These are phyloP conservation scores for Ophiostoma australiae DNA, from an alignment of 2,329 filamentous ascomycete species.

Conservation along the genomic window DNA sequence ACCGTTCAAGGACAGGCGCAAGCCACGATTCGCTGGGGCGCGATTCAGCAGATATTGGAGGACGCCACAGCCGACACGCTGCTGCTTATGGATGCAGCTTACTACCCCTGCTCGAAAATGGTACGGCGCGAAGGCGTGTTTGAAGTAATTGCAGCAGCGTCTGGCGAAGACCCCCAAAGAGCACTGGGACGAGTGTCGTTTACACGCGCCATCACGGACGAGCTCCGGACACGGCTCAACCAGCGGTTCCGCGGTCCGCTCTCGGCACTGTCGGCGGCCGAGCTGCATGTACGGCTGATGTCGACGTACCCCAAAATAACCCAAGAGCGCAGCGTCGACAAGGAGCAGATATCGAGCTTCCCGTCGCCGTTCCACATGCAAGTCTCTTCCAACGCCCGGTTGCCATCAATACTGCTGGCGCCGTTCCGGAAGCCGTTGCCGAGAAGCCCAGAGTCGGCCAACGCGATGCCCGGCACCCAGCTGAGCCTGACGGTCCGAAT, in stretches of 20 bases:
- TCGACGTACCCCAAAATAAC: slow-evolving; percentile 50
- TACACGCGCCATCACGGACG: slow-evolving; percentile 47
- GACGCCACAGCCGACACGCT: slow-evolving; percentile 52
- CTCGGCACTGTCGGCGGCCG: slow-evolving; percentile 43
- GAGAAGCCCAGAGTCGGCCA: slow-evolving; percentile 38
- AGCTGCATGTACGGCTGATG: slow-evolving; percentile 45
- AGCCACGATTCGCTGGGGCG: slow-evolving; percentile 50
- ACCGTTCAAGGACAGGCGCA: slow-evolving; percentile 36
- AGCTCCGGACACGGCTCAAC: slow-evolving; percentile 45
- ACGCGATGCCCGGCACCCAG: slow-evolving; percentile 36
- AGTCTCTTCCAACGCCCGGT: slow-evolving; percentile 48
- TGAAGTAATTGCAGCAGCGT: slow-evolving; percentile 53
- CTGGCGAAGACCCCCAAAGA: slow-evolving; percentile 48
- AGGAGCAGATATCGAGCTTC: slow-evolving; percentile 45
- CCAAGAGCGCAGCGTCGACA: slow-evolving; percentile 46
- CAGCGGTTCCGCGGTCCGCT: slow-evolving; percentile 43
- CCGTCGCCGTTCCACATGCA: slow-evolving; percentile 54
- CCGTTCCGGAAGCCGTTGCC: slow-evolving; percentile 43
- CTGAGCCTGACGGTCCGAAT: slow-evolving; percentile 49
- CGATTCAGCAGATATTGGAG: slow-evolving; percentile 53
- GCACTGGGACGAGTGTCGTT: slow-evolving; percentile 49
- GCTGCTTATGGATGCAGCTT: slow-evolving; percentile 55
- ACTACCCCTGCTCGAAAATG: slow-evolving; percentile 51
- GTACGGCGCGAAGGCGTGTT: slow-evolving; percentile 50
- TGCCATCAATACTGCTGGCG: slow-evolving; percentile 53